Evolutionary conservation across 2,329 filamentous ascomycete species (phyloP).

Genomic region (Tolypocladium tundrense): DNA sequence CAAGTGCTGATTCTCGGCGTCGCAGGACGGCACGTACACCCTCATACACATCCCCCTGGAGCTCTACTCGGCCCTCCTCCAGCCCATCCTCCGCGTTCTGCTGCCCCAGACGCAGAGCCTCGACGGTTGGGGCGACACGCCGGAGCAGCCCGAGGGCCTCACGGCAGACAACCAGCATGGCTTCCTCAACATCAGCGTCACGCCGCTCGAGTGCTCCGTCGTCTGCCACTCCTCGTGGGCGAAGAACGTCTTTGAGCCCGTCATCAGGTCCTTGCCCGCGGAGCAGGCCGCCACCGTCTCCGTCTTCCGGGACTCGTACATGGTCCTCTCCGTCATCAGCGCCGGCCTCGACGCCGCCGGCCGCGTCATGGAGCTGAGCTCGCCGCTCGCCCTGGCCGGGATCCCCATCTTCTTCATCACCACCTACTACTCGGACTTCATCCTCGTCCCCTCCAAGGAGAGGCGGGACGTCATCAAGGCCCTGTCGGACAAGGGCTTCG

Average conservation of each 20-base stretch:
- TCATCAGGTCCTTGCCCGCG: constrained; percentile 52
- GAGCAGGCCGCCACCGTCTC: constrained; percentile 46
- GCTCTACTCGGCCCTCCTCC: constrained; percentile 68
- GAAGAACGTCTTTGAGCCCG: constrained; percentile 62
- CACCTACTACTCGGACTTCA: constrained; percentile 96
- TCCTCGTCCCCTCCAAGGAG: constrained; percentile 72
- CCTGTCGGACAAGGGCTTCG: constrained; percentile 70
- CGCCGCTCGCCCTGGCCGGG: constrained; percentile 78
- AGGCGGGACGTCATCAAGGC: constrained; percentile 65
- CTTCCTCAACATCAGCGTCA: constrained; percentile 90
- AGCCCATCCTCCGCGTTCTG: constrained; percentile 77
- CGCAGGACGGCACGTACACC: constrained; percentile 73
- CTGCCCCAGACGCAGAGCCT: constrained; percentile 50
- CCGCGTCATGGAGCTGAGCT: constrained; percentile 83
- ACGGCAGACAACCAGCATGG: constrained; percentile 51
- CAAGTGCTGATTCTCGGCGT: neutral
- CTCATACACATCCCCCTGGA: constrained; percentile 83
- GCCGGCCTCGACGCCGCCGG: constrained; percentile 86
- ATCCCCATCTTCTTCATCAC: constrained; percentile 99
- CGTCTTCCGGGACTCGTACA: constrained; percentile 74
- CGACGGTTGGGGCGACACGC: constrained; percentile 22
- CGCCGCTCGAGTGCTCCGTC: constrained; percentile 83
- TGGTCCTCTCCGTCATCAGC: constrained; percentile 81
- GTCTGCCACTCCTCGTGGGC: constrained; percentile 75
- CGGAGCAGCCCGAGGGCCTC: constrained; percentile 34